A percentile compares a stretch with the other conserved stretches of the same genome.
Evolutionary conservation across 106 monocot species (phyloP).

Genomic region (Platanthera guangdongensis): DNA sequence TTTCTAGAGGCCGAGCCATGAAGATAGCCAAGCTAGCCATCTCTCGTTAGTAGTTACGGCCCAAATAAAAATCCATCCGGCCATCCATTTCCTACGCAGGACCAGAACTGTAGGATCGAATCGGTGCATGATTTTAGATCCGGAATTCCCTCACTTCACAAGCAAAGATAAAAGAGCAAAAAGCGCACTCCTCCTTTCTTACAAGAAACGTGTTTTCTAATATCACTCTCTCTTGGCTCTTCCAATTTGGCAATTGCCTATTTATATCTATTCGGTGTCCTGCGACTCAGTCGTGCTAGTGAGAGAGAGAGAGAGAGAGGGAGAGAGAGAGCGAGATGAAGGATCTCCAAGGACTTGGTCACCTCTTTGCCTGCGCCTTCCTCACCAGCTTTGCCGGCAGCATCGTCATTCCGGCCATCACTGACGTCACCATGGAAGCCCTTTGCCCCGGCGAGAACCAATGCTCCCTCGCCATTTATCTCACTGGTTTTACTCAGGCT

Average conservation of each 20-base stretch:
- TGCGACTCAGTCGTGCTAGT: neutral
- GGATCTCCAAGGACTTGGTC: slow-evolving; percentile 36
- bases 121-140: too few species aligned
- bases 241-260: neutral
- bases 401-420: slow-evolving; percentile 79
- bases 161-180: too few species aligned
- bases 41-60: too few species aligned
- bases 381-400: slow-evolving; percentile 62
- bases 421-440: slow-evolving; percentile 72
- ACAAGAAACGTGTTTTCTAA: slow-evolving; percentile 23
- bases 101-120: too few species aligned
- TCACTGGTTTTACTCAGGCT: slow-evolving; percentile 67
- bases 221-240: slow-evolving; percentile 4
- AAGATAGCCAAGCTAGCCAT: too few species aligned
- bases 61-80: too few species aligned
- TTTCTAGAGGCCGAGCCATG: too few species aligned
- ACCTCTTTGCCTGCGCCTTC: slow-evolving; percentile 62
- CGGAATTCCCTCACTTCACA: too few species aligned
- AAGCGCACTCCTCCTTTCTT: slow-evolving; percentile 18
- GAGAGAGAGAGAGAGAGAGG: too few species aligned
- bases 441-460: slow-evolving; percentile 71
- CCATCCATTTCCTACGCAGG: too few species aligned
- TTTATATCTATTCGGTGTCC: neutral
- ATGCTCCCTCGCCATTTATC: slow-evolving; percentile 90
- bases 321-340: slow-evolving; percentile 26